These are phyloP conservation scores for Ceratocystis eucalypticola DNA, from an alignment of 2,329 filamentous ascomycete genomes.

Conservation along the genomic window DNA sequence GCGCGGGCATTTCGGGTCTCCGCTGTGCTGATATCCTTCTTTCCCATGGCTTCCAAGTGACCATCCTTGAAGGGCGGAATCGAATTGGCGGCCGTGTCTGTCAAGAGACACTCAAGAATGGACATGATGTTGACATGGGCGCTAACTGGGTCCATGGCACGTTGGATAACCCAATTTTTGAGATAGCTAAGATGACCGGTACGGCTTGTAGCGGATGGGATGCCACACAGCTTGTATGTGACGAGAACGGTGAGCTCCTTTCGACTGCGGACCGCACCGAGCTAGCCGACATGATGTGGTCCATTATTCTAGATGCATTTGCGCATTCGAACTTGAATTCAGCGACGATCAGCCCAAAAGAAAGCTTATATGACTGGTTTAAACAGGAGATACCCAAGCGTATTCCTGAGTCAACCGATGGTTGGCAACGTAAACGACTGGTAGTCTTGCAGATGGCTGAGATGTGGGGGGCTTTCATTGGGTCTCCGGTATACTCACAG, in stretches of 20 bases:
- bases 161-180: slow-evolving; percentile 53
- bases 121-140: slow-evolving; percentile 43
- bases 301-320: slow-evolving; percentile 54
- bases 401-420: slow-evolving; percentile 33
- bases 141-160: slow-evolving; percentile 76
- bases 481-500: slow-evolving; percentile 48
- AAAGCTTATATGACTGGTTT: slow-evolving; percentile 44
- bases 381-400: slow-evolving; percentile 31
- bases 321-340: slow-evolving; percentile 46
- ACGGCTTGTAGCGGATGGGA: slow-evolving; percentile 39
- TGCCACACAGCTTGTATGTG: slow-evolving; percentile 40
- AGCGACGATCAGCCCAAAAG: slow-evolving; percentile 32
- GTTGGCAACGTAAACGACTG: slow-evolving; percentile 30
- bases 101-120: slow-evolving; percentile 37
- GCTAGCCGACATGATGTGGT: slow-evolving; percentile 48
- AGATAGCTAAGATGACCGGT: slow-evolving; percentile 48
- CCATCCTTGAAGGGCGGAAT: slow-evolving; percentile 53
- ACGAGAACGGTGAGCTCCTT: slow-evolving; percentile 42
- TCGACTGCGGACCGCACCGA: slow-evolving; percentile 32
- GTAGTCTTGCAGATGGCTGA: slow-evolving; percentile 42
- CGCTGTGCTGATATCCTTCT: slow-evolving; percentile 56
- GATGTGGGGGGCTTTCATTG: slow-evolving; percentile 59
- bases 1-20: slow-evolving; percentile 57
- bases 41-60: slow-evolving; percentile 51
- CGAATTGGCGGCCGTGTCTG: slow-evolving; percentile 53